Base-by-base conservation (phyloP, 2,329 filamentous ascomycete genomes). In the Colletotrichum spinosum region DNA sequence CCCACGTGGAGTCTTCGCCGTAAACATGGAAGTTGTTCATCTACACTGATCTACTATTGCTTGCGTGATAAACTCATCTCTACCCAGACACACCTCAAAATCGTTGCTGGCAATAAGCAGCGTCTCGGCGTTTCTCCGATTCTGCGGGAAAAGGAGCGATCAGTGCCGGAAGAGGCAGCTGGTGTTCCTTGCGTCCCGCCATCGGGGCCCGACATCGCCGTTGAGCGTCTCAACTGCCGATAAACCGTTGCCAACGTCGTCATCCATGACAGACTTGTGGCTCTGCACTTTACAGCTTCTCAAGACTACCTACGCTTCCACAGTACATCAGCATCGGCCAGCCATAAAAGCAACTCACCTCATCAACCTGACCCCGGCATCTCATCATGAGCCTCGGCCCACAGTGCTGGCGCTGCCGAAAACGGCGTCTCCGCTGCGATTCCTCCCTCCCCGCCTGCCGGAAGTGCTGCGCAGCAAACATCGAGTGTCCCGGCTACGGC, bases 201-300 rank as follows among this genome's bases (percentile, higher is more conserved):
- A 8, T 46, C 61, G 56, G 56, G 11, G 56, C 17, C 61, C 61
- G 61, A 60, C 57, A 42, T 51, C 56, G 56, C 56, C 61, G 51
- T 49, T 15, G 15, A 15, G 49, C 37, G 33, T n/a, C 45, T 7
- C 46, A 38, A 51, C 17, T 51, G 45, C 55, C 55, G 55, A 51
- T 42, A 50, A 50, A 15, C 55, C 35, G 9, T 33, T 35, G 7
- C 42, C 42, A 5, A 39, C 10, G 35, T 52, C 34, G 2, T 17
- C 2, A 17, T 17, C 13, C 13, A 7, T n/a, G 42, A 4, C 38
- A 17, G 44, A 17, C n/a, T 44, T 12, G 8, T n/a, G 12, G 10
- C 6, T 9, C 53, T 55, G 33, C 25, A n/a, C 17, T 34, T 6
- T 6, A 10, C 10, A 49, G 17, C 17, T 17, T 17, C 17, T 17